Percentiles rank a stretch among this genome's conserved stretches.
Evolutionary conservation across 1,284 basidiomycete species (phyloP).

Genomic region (Cystobasidiaceae sp.): DNA sequence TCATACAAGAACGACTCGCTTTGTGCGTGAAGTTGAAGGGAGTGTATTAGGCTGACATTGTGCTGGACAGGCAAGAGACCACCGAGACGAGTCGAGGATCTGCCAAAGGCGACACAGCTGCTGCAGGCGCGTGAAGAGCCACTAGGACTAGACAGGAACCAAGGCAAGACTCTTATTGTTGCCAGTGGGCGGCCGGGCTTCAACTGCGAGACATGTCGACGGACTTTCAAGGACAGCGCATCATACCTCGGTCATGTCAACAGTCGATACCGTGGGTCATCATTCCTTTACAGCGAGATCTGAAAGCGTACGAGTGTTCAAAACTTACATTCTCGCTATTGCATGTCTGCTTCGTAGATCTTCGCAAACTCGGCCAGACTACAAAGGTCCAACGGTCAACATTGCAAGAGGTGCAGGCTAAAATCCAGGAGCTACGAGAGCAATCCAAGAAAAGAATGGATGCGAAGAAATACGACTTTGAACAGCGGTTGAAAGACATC

Average conservation of each 20-base stretch:
- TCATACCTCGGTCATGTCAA: constrained; percentile 96
- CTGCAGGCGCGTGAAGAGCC: constrained; percentile 76
- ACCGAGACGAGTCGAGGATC: constrained; percentile 55
- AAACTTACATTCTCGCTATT: not conserved
- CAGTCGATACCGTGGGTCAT: constrained; percentile 74
- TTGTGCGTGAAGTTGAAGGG: constrained; percentile 35
- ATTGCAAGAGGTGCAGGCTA: constrained; percentile 79
- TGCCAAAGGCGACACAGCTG: constrained; percentile 82
- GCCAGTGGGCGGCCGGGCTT: constrained; percentile 85
- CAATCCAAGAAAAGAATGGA: constrained; percentile 70
- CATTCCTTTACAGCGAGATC: not conserved
- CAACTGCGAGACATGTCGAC: constrained; percentile 79
- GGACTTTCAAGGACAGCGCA: constrained; percentile 87
- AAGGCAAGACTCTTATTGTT: constrained; percentile 86
- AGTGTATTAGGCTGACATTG: not conserved
- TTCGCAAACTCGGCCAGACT: constrained; percentile 86
- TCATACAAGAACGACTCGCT: not conserved
- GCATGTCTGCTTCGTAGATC: constrained; percentile 55
- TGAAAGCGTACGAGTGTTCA: not conserved
- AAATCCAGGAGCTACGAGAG: constrained; percentile 81
- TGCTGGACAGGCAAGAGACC: constrained; percentile 66
- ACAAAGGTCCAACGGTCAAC: constrained; percentile 86
- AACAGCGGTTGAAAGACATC: constrained; percentile 76
- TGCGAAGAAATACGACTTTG: constrained; percentile 88
- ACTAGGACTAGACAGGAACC: constrained; percentile 82